These are phyloP conservation scores for Oryza punctata DNA, from an alignment of 176 grass and related monocot species.

Conservation along the genomic window DNA sequence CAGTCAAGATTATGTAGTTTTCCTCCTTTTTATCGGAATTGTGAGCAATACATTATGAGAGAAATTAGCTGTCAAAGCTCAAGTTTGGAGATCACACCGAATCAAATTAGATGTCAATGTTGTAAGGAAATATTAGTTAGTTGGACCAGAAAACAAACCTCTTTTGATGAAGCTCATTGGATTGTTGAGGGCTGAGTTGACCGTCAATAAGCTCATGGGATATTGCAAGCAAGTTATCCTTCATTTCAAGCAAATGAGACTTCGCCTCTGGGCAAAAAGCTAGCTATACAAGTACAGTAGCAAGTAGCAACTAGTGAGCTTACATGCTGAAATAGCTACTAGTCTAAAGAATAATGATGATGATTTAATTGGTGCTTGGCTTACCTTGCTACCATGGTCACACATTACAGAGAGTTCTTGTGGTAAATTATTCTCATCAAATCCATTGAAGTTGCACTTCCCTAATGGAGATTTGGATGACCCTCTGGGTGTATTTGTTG, in stretches of 20 bases:
- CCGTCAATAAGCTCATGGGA: slow-evolving; percentile 87
- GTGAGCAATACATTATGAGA: neutral
- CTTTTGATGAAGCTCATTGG: slow-evolving; percentile 67
- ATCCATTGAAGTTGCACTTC: slow-evolving; percentile 34
- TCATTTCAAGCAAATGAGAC: slow-evolving; percentile 76
- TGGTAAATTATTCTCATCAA: slow-evolving; percentile 53
- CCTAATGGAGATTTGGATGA: slow-evolving; percentile 51
- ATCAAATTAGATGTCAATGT: neutral
- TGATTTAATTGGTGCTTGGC: slow-evolving; percentile 28
- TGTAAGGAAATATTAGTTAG: slow-evolving; percentile 22
- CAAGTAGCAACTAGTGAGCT: slow-evolving; percentile 29
- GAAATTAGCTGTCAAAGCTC: neutral
- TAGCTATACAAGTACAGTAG: slow-evolving; percentile 53
- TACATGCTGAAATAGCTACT: slow-evolving; percentile 31
- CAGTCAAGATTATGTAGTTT: neutral
- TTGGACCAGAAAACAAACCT: slow-evolving; percentile 54
- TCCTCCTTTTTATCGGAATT: neutral
- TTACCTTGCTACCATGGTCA: slow-evolving; percentile 70
- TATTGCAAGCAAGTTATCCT: slow-evolving; percentile 71
- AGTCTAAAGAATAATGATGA: slow-evolving; percentile 13
- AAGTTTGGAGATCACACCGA: neutral
- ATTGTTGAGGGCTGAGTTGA: slow-evolving; percentile 56
- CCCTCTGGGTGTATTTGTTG: slow-evolving; percentile 59
- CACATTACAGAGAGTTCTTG: slow-evolving; percentile 71
- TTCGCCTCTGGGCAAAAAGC: slow-evolving; percentile 63